Evolutionary conservation across 495 filamentous ascomycete genomes (phyloP).

Genomic region (Neurospora pannonica): DNA sequence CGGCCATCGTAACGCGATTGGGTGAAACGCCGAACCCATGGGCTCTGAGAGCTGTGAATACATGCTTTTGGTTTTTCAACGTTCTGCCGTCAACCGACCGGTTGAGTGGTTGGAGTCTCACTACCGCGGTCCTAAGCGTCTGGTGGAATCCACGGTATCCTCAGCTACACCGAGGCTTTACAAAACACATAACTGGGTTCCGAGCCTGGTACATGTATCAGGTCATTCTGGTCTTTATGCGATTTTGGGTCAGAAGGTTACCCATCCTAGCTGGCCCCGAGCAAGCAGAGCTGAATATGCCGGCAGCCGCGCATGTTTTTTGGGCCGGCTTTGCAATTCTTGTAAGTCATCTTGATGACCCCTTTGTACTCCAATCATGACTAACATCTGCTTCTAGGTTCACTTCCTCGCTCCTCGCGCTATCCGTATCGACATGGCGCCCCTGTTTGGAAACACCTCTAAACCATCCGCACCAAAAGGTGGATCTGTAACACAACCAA

Average conservation of each 20-base stretch:
- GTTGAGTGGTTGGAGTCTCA: constrained; percentile 39
- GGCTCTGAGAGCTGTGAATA: constrained; percentile 21
- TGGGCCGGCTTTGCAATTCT: constrained; percentile 44
- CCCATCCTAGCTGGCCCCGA: constrained; percentile 36
- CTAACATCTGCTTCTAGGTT: constrained; percentile 30
- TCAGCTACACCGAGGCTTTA: constrained; percentile 52
- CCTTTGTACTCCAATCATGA: constrained; percentile 8
- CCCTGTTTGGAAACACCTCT: constrained; percentile 37
- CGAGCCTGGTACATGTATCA: constrained; percentile 63
- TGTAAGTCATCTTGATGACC: constrained; percentile 33
- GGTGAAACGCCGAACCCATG: constrained; percentile 14
- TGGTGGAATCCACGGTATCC: constrained; percentile 74
- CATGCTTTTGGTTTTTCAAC: constrained; percentile 15
- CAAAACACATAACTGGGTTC: constrained; percentile 54
- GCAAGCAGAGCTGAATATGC: constrained; percentile 23
- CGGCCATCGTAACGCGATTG: constrained; percentile 17
- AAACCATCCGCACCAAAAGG: neutral
- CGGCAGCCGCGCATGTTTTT: constrained; percentile 45
- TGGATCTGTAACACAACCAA: constrained; percentile 9
- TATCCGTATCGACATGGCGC: constrained; percentile 46
- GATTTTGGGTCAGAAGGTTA: constrained; percentile 44
- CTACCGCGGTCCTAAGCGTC: constrained; percentile 45
- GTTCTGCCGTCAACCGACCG: constrained; percentile 21
- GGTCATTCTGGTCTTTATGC: constrained; percentile 47
- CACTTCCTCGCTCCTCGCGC: constrained; percentile 38